These are phyloP conservation scores for Marasmius sp. DNA, from an alignment of 1,284 basidiomycete genomes.

Conservation along the genomic window DNA sequence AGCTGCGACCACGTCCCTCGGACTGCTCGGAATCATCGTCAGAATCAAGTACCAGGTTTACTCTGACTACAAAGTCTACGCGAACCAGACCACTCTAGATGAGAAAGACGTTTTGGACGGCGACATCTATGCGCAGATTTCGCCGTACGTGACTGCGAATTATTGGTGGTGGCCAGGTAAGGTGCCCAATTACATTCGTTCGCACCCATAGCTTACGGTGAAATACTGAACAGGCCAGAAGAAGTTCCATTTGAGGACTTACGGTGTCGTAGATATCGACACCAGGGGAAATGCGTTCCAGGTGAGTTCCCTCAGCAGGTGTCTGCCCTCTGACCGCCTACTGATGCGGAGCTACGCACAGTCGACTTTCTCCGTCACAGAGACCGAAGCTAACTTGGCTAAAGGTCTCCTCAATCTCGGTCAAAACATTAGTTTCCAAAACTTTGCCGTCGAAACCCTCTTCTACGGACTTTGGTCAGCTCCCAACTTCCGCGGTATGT, in stretches of 20 bases:
- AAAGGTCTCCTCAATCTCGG: constrained; percentile 28
- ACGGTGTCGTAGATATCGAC: constrained; percentile 27
- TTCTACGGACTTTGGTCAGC: constrained; percentile 31
- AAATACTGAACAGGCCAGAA: constrained; percentile 21
- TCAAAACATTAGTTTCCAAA: constrained; percentile 30
- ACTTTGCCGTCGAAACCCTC: constrained; percentile 29
- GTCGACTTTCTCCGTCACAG: constrained; percentile 34
- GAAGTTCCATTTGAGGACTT: constrained; percentile 35
- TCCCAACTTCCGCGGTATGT: constrained; percentile 34
- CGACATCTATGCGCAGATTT: constrained; percentile 30
- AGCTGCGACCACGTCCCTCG: constrained; percentile 34
- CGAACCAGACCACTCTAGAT: constrained; percentile 28
- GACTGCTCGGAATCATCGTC: constrained; percentile 33
- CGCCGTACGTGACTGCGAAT: constrained; percentile 36
- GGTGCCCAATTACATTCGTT: background rate
- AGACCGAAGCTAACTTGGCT: constrained; percentile 27
- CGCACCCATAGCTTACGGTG: background rate
- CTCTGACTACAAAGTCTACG: constrained; percentile 32
- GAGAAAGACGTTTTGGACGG: constrained; percentile 31
- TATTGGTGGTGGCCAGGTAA: constrained; percentile 39
- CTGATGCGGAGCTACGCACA: constrained; percentile 5
- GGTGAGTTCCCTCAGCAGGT: constrained; percentile 14
- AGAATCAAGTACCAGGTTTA: constrained; percentile 30
- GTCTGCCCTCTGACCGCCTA: background rate
- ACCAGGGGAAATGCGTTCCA: constrained; percentile 32